Conservation (phyloP, 805 yeast genomes). For the Osmozyma mogii region DNA sequence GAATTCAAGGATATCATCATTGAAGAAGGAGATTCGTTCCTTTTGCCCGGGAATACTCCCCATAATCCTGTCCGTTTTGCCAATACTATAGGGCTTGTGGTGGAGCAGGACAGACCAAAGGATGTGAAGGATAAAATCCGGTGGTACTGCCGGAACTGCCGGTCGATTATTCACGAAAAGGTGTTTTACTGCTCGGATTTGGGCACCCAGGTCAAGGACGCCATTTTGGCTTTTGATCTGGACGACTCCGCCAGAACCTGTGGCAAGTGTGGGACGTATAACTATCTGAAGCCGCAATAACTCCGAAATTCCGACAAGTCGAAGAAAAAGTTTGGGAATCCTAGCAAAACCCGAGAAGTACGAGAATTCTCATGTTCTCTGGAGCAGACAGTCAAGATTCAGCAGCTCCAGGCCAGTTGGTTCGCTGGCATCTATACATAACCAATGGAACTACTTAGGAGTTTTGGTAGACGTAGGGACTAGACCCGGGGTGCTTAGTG, state of each 20-base stretch:
- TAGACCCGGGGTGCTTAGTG: no score
- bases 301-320: neutral
- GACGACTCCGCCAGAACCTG: slow-evolving; percentile 65
- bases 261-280: slow-evolving; percentile 61
- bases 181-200: slow-evolving; percentile 72
- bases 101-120: slow-evolving; percentile 84
- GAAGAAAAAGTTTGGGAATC: no score
- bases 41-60: slow-evolving; percentile 78
- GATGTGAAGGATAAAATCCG: slow-evolving; percentile 65
- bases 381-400: no score
- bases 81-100: slow-evolving; percentile 81
- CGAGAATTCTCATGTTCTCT: no score
- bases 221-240: slow-evolving; percentile 62
- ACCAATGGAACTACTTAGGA: no score
- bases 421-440: no score
- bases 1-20: slow-evolving; percentile 68
- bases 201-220: slow-evolving; percentile 85
- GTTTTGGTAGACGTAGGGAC: no score
- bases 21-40: slow-evolving; percentile 80
- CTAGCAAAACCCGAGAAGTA: no score
- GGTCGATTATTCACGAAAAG: slow-evolving; percentile 54
- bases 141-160: slow-evolving; percentile 81
- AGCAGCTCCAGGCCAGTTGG: no score
- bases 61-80: slow-evolving; percentile 86
- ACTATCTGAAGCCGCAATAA: slow-evolving; percentile 54